Base-by-base conservation (phyloP, 306 rosid genomes). In the Quercus robur region DNA sequence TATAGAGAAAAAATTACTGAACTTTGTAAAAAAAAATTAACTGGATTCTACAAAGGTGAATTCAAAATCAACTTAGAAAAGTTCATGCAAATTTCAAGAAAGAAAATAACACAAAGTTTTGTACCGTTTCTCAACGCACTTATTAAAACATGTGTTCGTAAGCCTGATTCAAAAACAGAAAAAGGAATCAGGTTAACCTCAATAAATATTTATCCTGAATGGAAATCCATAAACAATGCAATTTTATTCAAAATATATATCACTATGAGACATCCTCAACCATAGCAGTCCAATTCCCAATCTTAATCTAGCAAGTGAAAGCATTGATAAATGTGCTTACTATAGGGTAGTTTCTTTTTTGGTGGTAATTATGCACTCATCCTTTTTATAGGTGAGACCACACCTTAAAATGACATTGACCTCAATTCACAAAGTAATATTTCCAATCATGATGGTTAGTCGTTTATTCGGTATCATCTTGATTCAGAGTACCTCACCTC, bases 71-170 rank as follows among this genome's bases (percentile, higher is more conserved):
- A 33, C 52, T 69, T 7, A 71, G 54, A 38, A 35, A 52, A 68
- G 61, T 71, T 63, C 19, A 67, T 44, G 35, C 54, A 71, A 71
- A 38, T 17, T 51, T 54, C 67, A 56, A 35, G 76, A 17, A 46
- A 6, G 17, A 51, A 25, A 49, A 19, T 6, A 61, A 3, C 44
- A 35, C 20, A 75, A 63, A 69, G 57, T 81, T 74, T 68, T 26
- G 12, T 90, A 95, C 99, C 86, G 93, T 72, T 91, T 95, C 74
- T 95, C 99, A 33, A 95, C 91, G 62, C 99, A 95, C 81, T 95
- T 95, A 31, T 87, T 93, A 83, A 91, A 95, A 79, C 98, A 95
- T 21, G 97, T 87, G 70, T 95, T 89, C 14, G 98, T 93, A 76
- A 93, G 92, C 97, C 99, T 95, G 97, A 71, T 75, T 68, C 19